Evolutionary conservation across 371 early-diverging fungal genomes (phyloP).

Genomic region (Saksenaea oblongispora): DNA sequence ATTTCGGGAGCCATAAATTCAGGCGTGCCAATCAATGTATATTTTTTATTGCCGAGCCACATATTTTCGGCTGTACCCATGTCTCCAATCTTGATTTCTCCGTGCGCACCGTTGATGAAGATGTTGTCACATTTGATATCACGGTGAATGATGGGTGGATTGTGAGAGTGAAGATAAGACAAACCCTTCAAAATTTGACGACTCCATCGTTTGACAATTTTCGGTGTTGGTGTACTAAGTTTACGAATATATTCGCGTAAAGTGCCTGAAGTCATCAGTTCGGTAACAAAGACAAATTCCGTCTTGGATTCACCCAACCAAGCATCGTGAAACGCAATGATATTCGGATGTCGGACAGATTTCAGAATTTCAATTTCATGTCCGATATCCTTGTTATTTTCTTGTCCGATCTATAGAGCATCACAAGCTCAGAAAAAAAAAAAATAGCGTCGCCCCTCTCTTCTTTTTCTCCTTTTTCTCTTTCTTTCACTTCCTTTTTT

Average conservation of each 20-base stretch:
- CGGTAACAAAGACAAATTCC: constrained; percentile 88
- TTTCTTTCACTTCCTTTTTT: constrained; percentile 24
- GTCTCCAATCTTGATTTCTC: constrained; percentile 93
- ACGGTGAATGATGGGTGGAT: constrained; percentile 91
- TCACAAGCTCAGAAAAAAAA: neutral
- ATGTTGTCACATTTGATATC: constrained; percentile 90
- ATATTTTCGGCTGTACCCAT: constrained; percentile 82
- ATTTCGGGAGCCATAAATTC: constrained; percentile 98
- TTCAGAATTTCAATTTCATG: constrained; percentile 84
- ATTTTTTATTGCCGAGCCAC: constrained; percentile 74
- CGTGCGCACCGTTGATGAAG: constrained; percentile 91
- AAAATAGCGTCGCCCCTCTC: constrained; percentile 36
- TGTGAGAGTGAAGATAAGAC: constrained; percentile 79
- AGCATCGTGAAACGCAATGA: constrained; percentile 84
- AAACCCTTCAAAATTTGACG: constrained; percentile 85
- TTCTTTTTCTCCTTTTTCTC: constrained; percentile 11
- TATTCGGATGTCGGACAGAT: constrained; percentile 82
- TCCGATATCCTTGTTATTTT: constrained; percentile 70
- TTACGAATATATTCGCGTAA: constrained; percentile 71
- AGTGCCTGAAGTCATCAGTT: constrained; percentile 94
- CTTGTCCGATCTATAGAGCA: constrained; percentile 55
- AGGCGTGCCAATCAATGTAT: constrained; percentile 89
- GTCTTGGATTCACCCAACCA: constrained; percentile 67
- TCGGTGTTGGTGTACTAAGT: constrained; percentile 65
- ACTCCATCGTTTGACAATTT: constrained; percentile 81